Base-by-base conservation (phyloP, 140 eudicot genomes). In the Cichorium intybus region DNA sequence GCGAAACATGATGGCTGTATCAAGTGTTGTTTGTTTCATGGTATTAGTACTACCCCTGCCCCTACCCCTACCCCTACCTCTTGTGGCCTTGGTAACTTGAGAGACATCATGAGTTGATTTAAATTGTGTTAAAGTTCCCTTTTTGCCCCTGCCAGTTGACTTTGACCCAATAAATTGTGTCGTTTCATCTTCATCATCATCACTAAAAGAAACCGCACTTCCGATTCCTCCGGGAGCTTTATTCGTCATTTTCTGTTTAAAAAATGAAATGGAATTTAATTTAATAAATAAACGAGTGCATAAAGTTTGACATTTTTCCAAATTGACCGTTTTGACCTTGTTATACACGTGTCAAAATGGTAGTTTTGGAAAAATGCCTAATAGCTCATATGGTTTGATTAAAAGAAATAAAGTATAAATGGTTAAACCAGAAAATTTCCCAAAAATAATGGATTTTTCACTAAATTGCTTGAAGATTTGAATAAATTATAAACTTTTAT, bases 101-200 rank as follows among this genome's bases (percentile, higher is more conserved):
- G 89, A 23, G 46, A 55, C 75, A 64, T 86, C 89, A 49, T 58
- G 83, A 41, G 84, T 73, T 26, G 86, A 80, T 73, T 71, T 75
- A 63, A 80, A 80, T 49, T 64, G 69, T 48, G 56, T 72, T 37
- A 81, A 78, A 21, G 85, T 41, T 35, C 70, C 89, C 79, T 85
- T 85, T 78, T 74, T 71, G 54, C 95, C 85, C 65, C 81, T 64
- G 58, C 59, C 78, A 10, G 81, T 64, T 18, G 89, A 59, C 64
- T 75, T 93, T 56, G 79, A 57, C 31, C 82, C 84, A 21, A 69
- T 34, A 33, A 83, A 23, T 51, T 66, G 78, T 45, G 88, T 66
- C 26, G 75, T 43, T 14, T 92, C 95, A 43, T 93, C 99, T 71
- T 88, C 95, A 64, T 93, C 99, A 71, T 88, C 95, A 67, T 93